These are phyloP conservation scores for Geotrichum candidum DNA, from an alignment of 1,139 yeast species.

Conservation along the genomic window DNA sequence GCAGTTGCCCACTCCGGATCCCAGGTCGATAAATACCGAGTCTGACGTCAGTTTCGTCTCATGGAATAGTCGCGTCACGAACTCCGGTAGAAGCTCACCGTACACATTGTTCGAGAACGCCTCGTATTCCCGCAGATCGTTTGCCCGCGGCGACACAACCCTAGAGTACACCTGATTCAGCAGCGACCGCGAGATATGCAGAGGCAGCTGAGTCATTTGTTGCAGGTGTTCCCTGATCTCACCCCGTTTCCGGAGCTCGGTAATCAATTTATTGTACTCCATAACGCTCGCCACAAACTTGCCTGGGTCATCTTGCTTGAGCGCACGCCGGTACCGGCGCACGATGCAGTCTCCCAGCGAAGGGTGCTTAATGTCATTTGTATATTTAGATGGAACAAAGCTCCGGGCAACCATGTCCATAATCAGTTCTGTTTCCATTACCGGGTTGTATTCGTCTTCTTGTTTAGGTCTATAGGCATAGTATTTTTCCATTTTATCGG, in stretches of 20 bases:
- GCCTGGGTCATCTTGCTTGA: constrained; percentile 37
- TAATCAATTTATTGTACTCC: constrained; percentile 40
- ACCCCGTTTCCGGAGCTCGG: constrained; percentile 33
- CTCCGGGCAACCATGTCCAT: constrained; percentile 45
- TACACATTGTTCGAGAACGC: constrained; percentile 89
- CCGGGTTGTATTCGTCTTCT: constrained; percentile 57
- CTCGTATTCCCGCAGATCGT: constrained; percentile 60
- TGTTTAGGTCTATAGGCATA: constrained; percentile 15
- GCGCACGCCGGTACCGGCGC: constrained; percentile 42
- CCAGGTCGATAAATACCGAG: constrained; percentile 71
- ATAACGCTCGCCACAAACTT: constrained; percentile 35
- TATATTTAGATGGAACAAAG: constrained; percentile 44
- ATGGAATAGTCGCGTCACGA: constrained; percentile 60
- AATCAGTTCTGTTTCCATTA: constrained; percentile 61
- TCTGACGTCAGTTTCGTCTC: constrained; percentile 53
- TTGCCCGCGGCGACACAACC: constrained; percentile 69
- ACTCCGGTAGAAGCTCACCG: constrained; percentile 81
- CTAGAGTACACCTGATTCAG: constrained; percentile 68
- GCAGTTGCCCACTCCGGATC: constrained; percentile 93
- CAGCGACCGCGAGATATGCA: constrained; percentile 58
- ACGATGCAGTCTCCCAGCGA: constrained; percentile 39
- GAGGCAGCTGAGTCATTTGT: constrained; percentile 43
- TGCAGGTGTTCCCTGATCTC: constrained; percentile 36
- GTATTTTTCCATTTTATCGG: constrained; percentile 10
- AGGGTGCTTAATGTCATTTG: constrained; percentile 40